Evolutionary conservation across 2,329 filamentous ascomycete species (phyloP).

Genomic region (Fusarium albidum): DNA sequence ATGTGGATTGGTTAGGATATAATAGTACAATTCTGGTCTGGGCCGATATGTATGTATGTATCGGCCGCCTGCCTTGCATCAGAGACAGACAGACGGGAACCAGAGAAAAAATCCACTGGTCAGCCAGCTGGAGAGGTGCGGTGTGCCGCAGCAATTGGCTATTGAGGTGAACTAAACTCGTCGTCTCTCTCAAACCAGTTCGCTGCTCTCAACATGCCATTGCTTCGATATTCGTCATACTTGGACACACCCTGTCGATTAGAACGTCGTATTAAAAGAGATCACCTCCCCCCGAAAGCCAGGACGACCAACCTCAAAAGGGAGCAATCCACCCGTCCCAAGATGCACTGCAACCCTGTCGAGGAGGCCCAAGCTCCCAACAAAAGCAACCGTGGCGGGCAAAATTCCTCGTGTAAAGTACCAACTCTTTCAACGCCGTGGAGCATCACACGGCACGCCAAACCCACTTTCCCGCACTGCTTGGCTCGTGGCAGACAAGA

Average conservation of each 20-base stretch:
- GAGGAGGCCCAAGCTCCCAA: conserved; percentile 25
- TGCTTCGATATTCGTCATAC: conserved; percentile 10
- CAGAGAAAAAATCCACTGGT: conserved; percentile 4
- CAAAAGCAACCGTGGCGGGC: conserved; percentile 20
- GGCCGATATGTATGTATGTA: no score
- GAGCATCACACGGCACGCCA: conserved; percentile 31
- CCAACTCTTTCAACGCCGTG: conserved; percentile 21
- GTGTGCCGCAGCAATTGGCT: conserved; percentile 1
- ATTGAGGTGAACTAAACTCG: not conserved
- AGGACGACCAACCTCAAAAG: conserved; percentile 25
- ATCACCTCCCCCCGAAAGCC: conserved; percentile 17
- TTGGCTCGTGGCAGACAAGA: conserved; percentile 16
- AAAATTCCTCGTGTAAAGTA: conserved; percentile 34
- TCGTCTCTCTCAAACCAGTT: conserved; percentile 1
- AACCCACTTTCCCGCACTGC: conserved; percentile 20
- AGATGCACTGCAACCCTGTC: conserved; percentile 27
- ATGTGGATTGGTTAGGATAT: conserved; percentile 11
- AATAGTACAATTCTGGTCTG: conserved; percentile 10
- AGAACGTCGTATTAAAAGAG: conserved; percentile 31
- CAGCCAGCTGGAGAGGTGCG: conserved; percentile 6
- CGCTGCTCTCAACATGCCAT: conserved; percentile 17
- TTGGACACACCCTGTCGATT: conserved; percentile 22
- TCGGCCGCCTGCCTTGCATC: conserved; percentile 6
- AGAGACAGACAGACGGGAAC: no score
- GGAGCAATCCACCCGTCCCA: conserved; percentile 25